phyloP scores from a whole-genome alignment of 1,284 basidiomycete species.

The Apiotrichum sp. region DNA sequence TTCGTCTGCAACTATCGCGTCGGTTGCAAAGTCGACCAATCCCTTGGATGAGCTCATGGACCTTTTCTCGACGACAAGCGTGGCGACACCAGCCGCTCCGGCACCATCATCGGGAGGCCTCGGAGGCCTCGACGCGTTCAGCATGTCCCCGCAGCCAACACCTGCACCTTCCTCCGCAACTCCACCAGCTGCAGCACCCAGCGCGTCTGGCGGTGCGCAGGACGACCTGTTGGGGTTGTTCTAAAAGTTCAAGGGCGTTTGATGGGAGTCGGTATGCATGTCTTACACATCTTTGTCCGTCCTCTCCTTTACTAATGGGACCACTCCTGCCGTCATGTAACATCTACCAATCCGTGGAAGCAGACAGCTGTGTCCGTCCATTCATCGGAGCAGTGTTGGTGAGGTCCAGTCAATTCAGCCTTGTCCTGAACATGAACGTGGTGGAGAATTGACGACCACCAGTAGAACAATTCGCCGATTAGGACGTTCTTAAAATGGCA shows the following conservation, averaged over 20 bases:
- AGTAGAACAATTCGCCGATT: no score
- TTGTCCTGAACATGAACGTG: no score
- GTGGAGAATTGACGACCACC: no score
- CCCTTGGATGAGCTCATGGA: constrained; percentile 86
- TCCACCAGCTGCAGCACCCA: neutral
- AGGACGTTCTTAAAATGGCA: no score
- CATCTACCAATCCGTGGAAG: no score
- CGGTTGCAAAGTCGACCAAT: constrained; percentile 53
- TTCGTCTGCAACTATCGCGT: constrained; percentile 30
- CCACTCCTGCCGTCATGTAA: no score
- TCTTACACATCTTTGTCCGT: no score
- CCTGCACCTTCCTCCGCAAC: neutral
- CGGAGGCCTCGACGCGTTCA: neutral
- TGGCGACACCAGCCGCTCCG: constrained; percentile 34
- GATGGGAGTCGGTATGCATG: no score
- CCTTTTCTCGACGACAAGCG: constrained; percentile 61
- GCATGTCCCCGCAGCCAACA: neutral
- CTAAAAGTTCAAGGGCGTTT: constrained; percentile 18
- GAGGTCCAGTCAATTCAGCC: no score
- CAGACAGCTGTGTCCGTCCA: no score
- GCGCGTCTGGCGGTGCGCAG: constrained; percentile 18
- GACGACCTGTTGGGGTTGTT: constrained; percentile 46
- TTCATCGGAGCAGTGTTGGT: no score
- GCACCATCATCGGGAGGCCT: neutral
- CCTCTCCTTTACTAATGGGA: no score